These are phyloP conservation scores for Pleurotus giganteus DNA, from an alignment of 768 basidiomycete genomes.

Conservation along the genomic window DNA sequence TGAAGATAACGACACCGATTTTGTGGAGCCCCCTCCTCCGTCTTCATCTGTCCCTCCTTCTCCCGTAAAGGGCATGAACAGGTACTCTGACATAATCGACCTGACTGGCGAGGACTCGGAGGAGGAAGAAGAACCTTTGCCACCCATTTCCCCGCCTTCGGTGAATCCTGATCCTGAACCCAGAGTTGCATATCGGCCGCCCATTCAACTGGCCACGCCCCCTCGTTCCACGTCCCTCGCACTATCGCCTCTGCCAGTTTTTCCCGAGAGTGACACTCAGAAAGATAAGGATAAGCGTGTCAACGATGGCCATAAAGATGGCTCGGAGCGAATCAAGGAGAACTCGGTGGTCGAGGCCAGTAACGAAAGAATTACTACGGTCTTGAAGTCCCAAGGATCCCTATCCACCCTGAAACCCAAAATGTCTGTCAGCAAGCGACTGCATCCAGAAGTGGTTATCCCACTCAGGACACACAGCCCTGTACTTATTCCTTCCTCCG, in stretches of 20 bases:
- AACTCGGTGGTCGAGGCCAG: no score
- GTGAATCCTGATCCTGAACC: no score
- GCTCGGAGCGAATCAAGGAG: no score
- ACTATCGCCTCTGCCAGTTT: not conserved
- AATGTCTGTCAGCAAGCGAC: not conserved
- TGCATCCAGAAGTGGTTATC: not conserved
- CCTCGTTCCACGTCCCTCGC: not conserved
- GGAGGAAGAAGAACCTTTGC: not conserved
- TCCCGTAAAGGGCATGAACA: not conserved
- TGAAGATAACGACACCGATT: not conserved
- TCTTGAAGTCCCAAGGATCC: not conserved
- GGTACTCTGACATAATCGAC: not conserved
- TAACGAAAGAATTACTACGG: no score
- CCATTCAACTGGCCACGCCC: not conserved
- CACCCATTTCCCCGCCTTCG: no score
- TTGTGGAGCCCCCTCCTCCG: conserved; percentile 1
- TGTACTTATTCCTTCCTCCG: not conserved
- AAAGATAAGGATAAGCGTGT: no score
- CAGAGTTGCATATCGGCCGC: not conserved
- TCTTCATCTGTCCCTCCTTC: conserved; percentile 3
- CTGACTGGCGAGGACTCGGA: not conserved
- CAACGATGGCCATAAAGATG: no score
- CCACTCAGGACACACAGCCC: not conserved
- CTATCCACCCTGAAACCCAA: not conserved
- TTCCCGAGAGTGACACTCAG: no score